Evolutionary conservation across 2,329 filamentous ascomycete species (phyloP), one percentile per base, ranked within the genome.

Genomic region (Neonectria ditissima): DNA sequence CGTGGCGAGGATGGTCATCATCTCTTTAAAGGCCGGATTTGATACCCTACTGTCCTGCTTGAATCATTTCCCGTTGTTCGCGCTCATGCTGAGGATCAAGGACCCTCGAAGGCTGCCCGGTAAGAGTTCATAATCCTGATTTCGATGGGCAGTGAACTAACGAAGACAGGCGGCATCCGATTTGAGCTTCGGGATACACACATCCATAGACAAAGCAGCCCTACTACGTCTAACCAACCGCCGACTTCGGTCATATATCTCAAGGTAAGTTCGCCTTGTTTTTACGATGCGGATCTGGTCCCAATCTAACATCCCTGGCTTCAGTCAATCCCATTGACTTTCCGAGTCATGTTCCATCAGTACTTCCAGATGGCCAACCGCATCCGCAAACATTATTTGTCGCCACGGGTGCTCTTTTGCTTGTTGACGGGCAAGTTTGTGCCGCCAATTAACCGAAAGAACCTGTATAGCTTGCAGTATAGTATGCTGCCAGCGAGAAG

Each of bases 61-160:
- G 61, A 99, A 99, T 76, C 97, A 99, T 79, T 99, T 99, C 73
- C 97, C 96, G 7, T 86, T 99, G 16, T 99, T 99, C 80, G 96
- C 96, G 28, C 83, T 98, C 61, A 99, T 99, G 97, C 84, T 99
- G 64, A 88, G 95, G 72, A 85, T 97, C 71, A 99, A 99, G 79
- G 97, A 99, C 79, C 93, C 94, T 9, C 86, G 90, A 77, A 89
- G 96, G 76, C 83, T 99, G 70, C 96, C 96, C 65, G 95, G 93
- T 90, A 79, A 71, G 82, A 77, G 57, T 5, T 20, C 24, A 32
- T 24, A 9, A 2, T 45, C 10, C 37, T 18, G n/a, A 11, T 20
- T 1, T 20, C 1, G 9, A 30, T n/a, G 1, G 8, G 1, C 2
- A 5, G 5, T 7, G 3, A 10, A 20, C 65, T 69, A 59, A 71